A percentile compares a stretch with the other conserved stretches of the same genome.
Conservation (phyloP, 2,329 filamentous ascomycete genomes). For the Trichothecium sympodiale region DNA sequence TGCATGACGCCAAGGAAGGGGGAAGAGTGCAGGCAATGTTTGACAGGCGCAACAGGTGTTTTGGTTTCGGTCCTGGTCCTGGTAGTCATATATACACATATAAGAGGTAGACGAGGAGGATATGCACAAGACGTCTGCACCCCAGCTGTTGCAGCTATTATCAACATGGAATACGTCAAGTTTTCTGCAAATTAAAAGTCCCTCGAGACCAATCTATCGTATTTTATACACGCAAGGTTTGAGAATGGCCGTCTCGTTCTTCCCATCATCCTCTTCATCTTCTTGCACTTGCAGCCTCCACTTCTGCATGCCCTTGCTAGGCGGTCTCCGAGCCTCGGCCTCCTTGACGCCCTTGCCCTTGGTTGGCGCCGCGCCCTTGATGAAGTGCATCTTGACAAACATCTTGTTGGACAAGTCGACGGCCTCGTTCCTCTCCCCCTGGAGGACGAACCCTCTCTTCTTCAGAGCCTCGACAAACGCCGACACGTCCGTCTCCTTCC, state of each 20-base stretch:
- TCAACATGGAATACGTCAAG: too few species aligned
- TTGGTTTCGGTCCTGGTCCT: too few species aligned
- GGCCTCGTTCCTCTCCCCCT: conserved; percentile 43
- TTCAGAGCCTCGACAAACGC: conserved; percentile 77
- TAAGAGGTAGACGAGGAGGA: too few species aligned
- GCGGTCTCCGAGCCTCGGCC: conserved; percentile 37
- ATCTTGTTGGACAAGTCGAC: conserved; percentile 88
- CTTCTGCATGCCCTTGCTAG: conserved; percentile 30
- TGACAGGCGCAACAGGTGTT: too few species aligned
- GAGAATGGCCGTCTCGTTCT: conserved; percentile 54
- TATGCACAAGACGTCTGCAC: too few species aligned
- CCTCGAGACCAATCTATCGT: too few species aligned
- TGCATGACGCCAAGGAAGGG: too few species aligned
- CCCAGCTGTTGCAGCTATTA: too few species aligned
- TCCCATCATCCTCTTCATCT: conserved; percentile 47
- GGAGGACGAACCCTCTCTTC: conserved; percentile 75
- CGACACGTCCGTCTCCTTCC: conserved; percentile 72
- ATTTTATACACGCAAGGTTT: conserved; percentile 97
- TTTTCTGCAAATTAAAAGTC: too few species aligned
- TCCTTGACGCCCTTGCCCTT: conserved; percentile 61
- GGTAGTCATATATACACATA: too few species aligned
- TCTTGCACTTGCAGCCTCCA: conserved; percentile 41
- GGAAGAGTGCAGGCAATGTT: too few species aligned
- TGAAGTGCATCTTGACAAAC: conserved; percentile 96
- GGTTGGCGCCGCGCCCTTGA: conserved; percentile 66